Evolutionary conservation across 164 flowering plant species (phyloP).

Genomic region (Protea cynaroides): DNA sequence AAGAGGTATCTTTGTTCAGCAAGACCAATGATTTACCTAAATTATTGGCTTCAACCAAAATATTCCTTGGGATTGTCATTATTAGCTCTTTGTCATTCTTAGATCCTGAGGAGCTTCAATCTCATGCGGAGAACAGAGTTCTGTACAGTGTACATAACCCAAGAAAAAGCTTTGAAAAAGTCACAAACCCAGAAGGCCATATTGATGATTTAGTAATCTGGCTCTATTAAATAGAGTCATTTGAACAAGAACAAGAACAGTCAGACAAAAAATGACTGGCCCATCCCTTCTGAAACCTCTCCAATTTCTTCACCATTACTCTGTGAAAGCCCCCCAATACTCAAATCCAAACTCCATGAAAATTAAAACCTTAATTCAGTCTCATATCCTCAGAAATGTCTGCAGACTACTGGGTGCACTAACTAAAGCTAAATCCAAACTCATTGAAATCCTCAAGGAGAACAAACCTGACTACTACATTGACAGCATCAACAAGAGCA

Average conservation of each 20-base stretch:
- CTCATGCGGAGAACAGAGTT: too few relatives aligned
- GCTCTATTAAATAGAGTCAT: conserved; percentile 28
- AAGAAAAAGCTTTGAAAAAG: too few relatives aligned
- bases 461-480: conserved; percentile 16
- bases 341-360: conserved; percentile 49
- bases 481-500: conserved; percentile 20
- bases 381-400: conserved; percentile 50
- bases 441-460: conserved; percentile 35
- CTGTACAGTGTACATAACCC: background rate
- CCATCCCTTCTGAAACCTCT: conserved; percentile 26
- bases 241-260: conserved; percentile 14
- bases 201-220: conserved; percentile 16
- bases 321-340: conserved; percentile 27
- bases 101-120: too few relatives aligned
- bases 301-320: conserved; percentile 31
- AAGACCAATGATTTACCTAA: too few relatives aligned
- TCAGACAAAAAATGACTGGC: conserved; percentile 21
- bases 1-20: too few relatives aligned
- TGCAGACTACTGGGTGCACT: conserved; percentile 42
- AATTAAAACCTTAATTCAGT: conserved; percentile 58
- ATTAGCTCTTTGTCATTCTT: too few relatives aligned
- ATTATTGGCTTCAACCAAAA: too few relatives aligned
- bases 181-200: background rate
- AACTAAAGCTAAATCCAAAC: conserved; percentile 46
- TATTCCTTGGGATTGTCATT: too few relatives aligned